Evolutionary conservation across 2,329 filamentous ascomycete genomes (phyloP).

Genomic region (Blastomyces emzantsi): DNA sequence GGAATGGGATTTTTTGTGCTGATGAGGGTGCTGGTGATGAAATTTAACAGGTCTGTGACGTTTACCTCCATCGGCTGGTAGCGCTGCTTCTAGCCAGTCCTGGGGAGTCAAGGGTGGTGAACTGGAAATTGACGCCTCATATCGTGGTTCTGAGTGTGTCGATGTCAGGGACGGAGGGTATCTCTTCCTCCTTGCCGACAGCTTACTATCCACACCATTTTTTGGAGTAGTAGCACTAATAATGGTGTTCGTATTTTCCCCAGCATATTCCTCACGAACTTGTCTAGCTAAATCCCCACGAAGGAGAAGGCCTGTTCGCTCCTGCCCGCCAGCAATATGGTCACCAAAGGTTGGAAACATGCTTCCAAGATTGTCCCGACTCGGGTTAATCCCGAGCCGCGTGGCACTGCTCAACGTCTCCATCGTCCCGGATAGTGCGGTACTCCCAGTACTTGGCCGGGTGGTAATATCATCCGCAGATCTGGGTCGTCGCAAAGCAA

Average conservation of each 20-base stretch:
- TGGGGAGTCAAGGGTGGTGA: constrained; percentile 32
- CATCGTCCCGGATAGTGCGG: constrained; percentile 24
- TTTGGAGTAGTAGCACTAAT: constrained; percentile 13
- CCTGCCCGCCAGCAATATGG: constrained; percentile 20
- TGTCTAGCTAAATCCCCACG: not conserved
- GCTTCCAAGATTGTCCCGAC: constrained; percentile 21
- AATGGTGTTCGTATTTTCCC: constrained; percentile 11
- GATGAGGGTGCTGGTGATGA: not conserved
- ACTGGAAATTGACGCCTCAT: constrained; percentile 16
- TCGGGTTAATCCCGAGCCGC: constrained; percentile 18
- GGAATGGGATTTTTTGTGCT: not conserved
- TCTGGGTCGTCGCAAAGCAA: constrained; percentile 23
- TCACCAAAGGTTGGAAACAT: constrained; percentile 23
- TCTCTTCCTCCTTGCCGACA: constrained; percentile 19
- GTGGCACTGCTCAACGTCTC: constrained; percentile 27
- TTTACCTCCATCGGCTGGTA: constrained; percentile 17
- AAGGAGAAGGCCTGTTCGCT: not conserved
- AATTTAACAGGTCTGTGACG: not conserved
- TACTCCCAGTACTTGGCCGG: constrained; percentile 25
- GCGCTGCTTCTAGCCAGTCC: constrained; percentile 36
- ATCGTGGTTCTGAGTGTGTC: constrained; percentile 13
- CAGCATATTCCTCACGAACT: not conserved
- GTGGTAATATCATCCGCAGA: constrained; percentile 29
- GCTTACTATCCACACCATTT: not conserved
- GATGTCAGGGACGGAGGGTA: constrained; percentile 19